Percentiles rank a stretch among this genome's conserved stretches.
phyloP scores from a whole-genome alignment of 345 rosid species.

The Geranium brycei region DNA sequence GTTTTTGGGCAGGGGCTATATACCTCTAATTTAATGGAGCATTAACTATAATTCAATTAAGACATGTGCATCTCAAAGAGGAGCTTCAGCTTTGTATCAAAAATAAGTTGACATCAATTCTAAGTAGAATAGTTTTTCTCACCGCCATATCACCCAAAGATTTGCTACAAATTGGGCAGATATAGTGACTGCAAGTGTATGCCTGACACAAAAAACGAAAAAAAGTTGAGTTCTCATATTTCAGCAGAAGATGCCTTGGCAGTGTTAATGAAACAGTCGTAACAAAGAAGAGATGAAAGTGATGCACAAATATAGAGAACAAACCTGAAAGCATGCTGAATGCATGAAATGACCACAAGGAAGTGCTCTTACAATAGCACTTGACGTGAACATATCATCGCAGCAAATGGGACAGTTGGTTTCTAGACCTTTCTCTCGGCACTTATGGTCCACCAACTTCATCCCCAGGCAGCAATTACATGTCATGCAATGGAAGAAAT shows the following conservation, averaged over 20 bases:
- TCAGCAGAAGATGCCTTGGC: not conserved
- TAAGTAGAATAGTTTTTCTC: constrained; percentile 10
- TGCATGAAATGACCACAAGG: constrained; percentile 95
- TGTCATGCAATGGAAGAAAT: constrained; percentile 90
- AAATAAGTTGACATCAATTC: no score
- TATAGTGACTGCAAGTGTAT: constrained; percentile 85
- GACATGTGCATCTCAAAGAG: no score
- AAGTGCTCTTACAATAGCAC: constrained; percentile 67
- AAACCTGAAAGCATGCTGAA: constrained; percentile 89
- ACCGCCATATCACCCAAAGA: constrained; percentile 96
- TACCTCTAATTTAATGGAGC: no score
- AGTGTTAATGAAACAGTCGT: not conserved
- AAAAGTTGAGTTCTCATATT: not conserved
- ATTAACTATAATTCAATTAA: no score
- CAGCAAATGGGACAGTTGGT: constrained; percentile 87
- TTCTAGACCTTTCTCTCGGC: constrained; percentile 79
- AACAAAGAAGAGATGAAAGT: not conserved
- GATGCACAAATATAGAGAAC: constrained; percentile 6
- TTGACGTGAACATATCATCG: constrained; percentile 76
- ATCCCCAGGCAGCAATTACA: constrained; percentile 81
- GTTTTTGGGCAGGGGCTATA: no score
- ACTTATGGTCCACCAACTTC: constrained; percentile 64
- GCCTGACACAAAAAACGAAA: constrained; percentile 28
- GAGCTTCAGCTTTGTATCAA: no score
- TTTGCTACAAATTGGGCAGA: constrained; percentile 87